These are phyloP conservation scores for Dactylellina leptospora DNA, from an alignment of 2,329 filamentous ascomycete genomes.

Conservation along the genomic window DNA sequence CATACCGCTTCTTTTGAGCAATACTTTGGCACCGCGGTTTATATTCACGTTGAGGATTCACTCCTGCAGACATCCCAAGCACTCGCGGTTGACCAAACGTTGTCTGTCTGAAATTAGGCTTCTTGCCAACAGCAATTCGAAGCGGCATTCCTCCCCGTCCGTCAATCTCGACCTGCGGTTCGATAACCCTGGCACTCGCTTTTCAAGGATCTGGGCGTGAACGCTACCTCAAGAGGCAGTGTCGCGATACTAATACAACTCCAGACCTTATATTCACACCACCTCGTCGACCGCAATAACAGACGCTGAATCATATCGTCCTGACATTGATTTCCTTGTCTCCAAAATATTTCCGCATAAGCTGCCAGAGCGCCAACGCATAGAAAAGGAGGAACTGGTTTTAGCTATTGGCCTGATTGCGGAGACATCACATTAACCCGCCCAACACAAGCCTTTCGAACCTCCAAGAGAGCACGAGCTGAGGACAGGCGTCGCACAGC, in stretches of 20 bases:
- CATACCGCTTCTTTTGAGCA: neutral
- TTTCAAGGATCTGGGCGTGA: constrained; percentile 30
- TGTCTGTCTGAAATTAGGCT: constrained; percentile 38
- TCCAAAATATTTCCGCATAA: constrained; percentile 3
- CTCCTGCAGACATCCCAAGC: neutral
- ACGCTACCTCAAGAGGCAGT: constrained; percentile 11
- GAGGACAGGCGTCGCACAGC: constrained; percentile 37
- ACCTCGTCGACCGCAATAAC: constrained; percentile 7
- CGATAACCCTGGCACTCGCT: constrained; percentile 5
- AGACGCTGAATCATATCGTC: too few relatives aligned
- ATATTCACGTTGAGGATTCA: neutral
- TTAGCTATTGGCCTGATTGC: constrained; percentile 24
- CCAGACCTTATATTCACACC: constrained; percentile 38
- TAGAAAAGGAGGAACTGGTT: constrained; percentile 14
- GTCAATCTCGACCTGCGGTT: constrained; percentile 1
- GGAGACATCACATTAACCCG: constrained; percentile 20
- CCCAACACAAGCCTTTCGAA: neutral
- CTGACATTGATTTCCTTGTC: constrained; percentile 5
- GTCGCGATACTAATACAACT: constrained; percentile 23
- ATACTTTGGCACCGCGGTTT: neutral
- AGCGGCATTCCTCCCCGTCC: too few relatives aligned
- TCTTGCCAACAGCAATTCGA: too few relatives aligned
- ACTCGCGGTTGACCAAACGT: constrained; percentile 35
- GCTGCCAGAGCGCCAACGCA: constrained; percentile 14
- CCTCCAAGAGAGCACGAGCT: constrained; percentile 9